These are phyloP conservation scores for Fusarium sp. DNA, from an alignment of 2,329 filamentous ascomycete genomes.

Conservation along the genomic window DNA sequence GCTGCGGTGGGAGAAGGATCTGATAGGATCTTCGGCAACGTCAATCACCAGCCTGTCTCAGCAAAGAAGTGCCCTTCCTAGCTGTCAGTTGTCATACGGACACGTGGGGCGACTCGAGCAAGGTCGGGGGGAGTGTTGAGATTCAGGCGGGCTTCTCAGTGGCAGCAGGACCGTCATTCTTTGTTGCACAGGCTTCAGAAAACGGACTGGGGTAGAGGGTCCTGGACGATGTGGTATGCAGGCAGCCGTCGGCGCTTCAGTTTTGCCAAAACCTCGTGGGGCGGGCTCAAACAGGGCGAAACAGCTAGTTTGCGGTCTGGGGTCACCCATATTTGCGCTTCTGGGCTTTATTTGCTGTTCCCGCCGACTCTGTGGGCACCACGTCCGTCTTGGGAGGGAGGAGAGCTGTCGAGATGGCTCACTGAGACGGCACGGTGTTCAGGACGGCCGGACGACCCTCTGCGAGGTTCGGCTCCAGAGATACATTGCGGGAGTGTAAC, in stretches of 20 bases:
- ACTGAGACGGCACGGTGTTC: slow-evolving; percentile 11
- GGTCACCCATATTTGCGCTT: slow-evolving; percentile 19
- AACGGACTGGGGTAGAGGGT: slow-evolving; percentile 36
- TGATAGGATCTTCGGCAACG: slow-evolving; percentile 23
- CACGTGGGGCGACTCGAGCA: slow-evolving; percentile 43
- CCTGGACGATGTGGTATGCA: slow-evolving; percentile 43
- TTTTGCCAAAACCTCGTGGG: slow-evolving; percentile 36
- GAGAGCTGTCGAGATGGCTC: slow-evolving; percentile 11
- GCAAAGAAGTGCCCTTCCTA: slow-evolving; percentile 14
- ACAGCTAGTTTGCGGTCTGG: slow-evolving; percentile 26
- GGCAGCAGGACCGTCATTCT: slow-evolving; percentile 24
- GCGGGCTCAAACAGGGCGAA: slow-evolving; percentile 31
- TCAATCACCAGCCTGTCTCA: slow-evolving; percentile 24
- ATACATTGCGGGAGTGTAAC: slow-evolving; percentile 44
- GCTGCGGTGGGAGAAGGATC: slow-evolving; percentile 4
- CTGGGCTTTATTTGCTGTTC: slow-evolving; percentile 18
- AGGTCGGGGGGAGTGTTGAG: slow-evolving; percentile 30
- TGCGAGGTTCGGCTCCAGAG: slow-evolving; percentile 25
- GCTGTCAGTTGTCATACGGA: slow-evolving; percentile 41
- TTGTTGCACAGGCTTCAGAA: slow-evolving; percentile 41
- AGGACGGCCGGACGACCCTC: slow-evolving; percentile 17
- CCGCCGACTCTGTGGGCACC: neutral
- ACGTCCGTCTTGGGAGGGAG: neutral
- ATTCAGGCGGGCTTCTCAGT: slow-evolving; percentile 17
- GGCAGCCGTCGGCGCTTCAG: slow-evolving; percentile 41